These are phyloP conservation scores for Nicotiana otophora DNA, from an alignment of 257 asterid genomes.

Conservation along the genomic window DNA sequence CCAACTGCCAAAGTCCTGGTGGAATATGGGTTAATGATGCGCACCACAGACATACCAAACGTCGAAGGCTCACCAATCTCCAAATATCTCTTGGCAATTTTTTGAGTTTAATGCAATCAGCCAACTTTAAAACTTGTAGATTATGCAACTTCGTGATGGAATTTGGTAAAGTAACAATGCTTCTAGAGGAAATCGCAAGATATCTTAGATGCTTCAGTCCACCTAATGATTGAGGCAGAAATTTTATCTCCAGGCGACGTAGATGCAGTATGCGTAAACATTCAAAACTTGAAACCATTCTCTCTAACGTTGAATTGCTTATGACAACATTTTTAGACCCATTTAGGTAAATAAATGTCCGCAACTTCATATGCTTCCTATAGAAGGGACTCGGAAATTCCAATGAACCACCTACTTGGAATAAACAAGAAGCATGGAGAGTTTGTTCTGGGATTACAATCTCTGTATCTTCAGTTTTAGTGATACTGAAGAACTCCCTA, in stretches of 20 bases:
- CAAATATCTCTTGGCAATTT: not conserved
- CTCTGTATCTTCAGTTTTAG: not conserved
- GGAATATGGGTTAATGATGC: not conserved
- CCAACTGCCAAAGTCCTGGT: not conserved
- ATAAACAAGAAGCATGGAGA: not conserved
- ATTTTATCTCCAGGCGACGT: not conserved
- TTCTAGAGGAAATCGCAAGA: not conserved
- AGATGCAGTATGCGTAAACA: not conserved
- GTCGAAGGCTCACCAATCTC: not conserved
- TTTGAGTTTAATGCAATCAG: not conserved
- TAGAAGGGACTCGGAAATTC: not conserved
- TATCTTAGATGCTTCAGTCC: conserved; percentile 2
- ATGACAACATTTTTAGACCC: not conserved
- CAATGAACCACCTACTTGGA: not conserved
- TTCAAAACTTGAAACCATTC: not conserved
- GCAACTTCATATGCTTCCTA: not conserved
- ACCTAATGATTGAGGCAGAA: not conserved
- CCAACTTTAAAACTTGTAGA: not conserved
- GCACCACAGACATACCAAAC: not conserved
- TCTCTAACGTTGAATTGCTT: not conserved
- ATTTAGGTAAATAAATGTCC: not conserved
- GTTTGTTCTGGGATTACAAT: not conserved
- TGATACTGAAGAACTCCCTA: not conserved
- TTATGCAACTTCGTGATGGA: not conserved
- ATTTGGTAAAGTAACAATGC: not conserved